Base-by-base conservation (phyloP, 495 filamentous ascomycete species). In the Monascus purpureus region DNA sequence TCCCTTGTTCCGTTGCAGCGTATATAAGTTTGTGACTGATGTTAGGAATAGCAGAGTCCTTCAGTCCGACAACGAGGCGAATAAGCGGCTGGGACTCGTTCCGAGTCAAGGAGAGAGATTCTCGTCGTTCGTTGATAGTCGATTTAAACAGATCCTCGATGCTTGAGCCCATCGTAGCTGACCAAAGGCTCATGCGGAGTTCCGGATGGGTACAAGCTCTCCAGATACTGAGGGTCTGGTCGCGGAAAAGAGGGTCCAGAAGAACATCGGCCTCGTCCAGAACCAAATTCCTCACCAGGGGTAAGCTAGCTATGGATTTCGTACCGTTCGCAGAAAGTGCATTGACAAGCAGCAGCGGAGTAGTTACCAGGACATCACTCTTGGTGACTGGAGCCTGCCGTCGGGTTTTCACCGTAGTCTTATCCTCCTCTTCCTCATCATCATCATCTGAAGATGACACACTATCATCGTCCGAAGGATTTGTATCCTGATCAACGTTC, bases 201-300 rank as follows among this genome's bases (percentile, higher is more conserved):
- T 64, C 51, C 2, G 72, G 61, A 38, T 76, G 68, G 6, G 65
- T 68, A 53, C 82, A 86, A 12, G 78, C 65, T 13, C 70, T 64
- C 90, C 88, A 96, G 43, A 95, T 82, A 19, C 67, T 70, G 14
- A 94, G 60, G 0, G 86, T 96, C 46, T 97, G 92, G 16, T 87
- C 77, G 18, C 81, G 70, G 59, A 97, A 96, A 8, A 93, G 62
- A 8, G 80, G 75, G 38, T 99, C 90, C 9, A 97, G 69, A 8
- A 97, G 75, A 13, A 95, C 82, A 55, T 97, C 90, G 6, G 86
- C 90, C 61, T 97, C 90, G 42, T 97, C 90, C 5, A 97, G 60
- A 13, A 96, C 70, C 23, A 97, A 57, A 31, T 72, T 70, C 12
- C 67, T 63, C 12, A 94, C 72, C 1, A 70, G 58, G 2, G 78